phyloP scores from a whole-genome alignment of 495 filamentous ascomycete genomes.

The Aspergillus cristatus region DNA sequence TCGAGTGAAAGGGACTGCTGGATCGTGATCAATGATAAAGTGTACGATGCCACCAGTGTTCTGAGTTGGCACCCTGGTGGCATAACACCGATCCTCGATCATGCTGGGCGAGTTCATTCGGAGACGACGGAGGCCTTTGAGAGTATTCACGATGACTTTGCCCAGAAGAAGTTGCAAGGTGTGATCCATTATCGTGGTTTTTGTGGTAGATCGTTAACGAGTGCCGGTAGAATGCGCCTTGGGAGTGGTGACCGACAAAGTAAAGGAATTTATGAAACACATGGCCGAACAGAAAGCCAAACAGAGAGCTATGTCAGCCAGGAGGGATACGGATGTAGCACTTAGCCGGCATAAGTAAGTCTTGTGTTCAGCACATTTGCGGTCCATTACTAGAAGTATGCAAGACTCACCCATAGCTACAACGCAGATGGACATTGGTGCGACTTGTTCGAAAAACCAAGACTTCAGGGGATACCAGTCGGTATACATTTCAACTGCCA shows the following conservation, averaged over 20 bases:
- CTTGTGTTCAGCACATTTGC: background rate
- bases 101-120: slow-evolving; percentile 21
- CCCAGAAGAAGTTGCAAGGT: slow-evolving; percentile 21
- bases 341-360: slow-evolving; percentile 14
- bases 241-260: slow-evolving; percentile 27
- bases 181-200: background rate
- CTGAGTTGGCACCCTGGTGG: slow-evolving; percentile 21
- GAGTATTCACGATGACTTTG: slow-evolving; percentile 24
- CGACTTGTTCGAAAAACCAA: slow-evolving; percentile 3
- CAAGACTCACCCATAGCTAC: background rate
- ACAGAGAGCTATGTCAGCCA: slow-evolving; percentile 1
- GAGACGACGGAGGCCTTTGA: slow-evolving; percentile 25
- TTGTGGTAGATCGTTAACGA: background rate
- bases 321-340: slow-evolving; percentile 4
- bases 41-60: slow-evolving; percentile 68
- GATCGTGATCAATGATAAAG: slow-evolving; percentile 70
- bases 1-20: slow-evolving; percentile 63
- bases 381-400: background rate
- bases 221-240: slow-evolving; percentile 20
- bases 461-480: slow-evolving; percentile 29
- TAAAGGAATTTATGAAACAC: slow-evolving; percentile 22
- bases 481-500: slow-evolving; percentile 30
- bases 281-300: slow-evolving; percentile 18
- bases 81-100: slow-evolving; percentile 21
- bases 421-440: slow-evolving; percentile 8